phyloP scores from a whole-genome alignment of 2,329 filamentous ascomycete genomes.

The Metarhizium guizhouense region DNA sequence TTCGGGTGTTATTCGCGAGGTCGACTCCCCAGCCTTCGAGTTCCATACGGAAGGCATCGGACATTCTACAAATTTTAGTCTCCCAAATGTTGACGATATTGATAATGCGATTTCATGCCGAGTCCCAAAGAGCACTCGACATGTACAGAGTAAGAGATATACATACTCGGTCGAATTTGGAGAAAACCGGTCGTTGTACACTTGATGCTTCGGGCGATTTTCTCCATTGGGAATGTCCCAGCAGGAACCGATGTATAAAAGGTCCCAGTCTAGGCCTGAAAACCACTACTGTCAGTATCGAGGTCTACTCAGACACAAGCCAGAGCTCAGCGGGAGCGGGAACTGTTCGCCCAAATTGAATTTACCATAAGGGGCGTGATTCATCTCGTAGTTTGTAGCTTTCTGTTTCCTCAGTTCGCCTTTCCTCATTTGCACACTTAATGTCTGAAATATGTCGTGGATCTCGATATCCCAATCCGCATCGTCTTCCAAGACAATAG shows the following conservation, averaged over 20 bases:
- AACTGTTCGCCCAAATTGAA: no score
- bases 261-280: slow-evolving; percentile 1
- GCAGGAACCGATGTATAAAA: slow-evolving; percentile 1
- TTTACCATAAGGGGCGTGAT: slow-evolving; percentile 1
- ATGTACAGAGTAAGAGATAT: neutral
- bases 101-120: no score
- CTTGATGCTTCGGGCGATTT: neutral
- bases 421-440: no score
- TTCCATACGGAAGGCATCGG: neutral
- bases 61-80: neutral
- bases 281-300: neutral
- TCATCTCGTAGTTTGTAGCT: neutral
- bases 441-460: no score
- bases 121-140: no score
- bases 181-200: neutral
- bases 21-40: neutral
- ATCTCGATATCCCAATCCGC: neutral
- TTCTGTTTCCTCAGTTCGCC: neutral
- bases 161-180: neutral
- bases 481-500: slow-evolving; percentile 3
- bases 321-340: neutral
- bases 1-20: neutral
- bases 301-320: neutral
- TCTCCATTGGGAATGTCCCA: slow-evolving; percentile 2
- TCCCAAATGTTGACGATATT: neutral